Evolutionary conservation across 1,139 yeast genomes (phyloP), one percentile per base, ranked within the genome.

Genomic region (Scheffersomyces quercinus): DNA sequence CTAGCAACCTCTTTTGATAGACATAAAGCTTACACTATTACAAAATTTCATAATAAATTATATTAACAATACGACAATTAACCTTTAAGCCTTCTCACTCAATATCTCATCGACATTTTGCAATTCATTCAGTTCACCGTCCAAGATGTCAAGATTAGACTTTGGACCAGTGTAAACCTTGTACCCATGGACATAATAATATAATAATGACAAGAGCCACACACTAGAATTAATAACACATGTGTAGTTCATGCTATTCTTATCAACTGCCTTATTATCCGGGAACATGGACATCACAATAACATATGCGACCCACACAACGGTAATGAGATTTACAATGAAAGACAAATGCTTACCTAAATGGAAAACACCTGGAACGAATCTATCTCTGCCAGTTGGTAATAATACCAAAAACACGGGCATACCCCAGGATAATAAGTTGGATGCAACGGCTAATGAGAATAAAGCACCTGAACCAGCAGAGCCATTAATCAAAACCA

Each of bases 381-480:
- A 39, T 39, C 70, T 65, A 16, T 52, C 49, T 38, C 62, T 60
- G 11, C 81, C 81, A 20, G 64, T 57, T 2, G 80, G 79, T 30
- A 75, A 59, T 38, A 70, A 58, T 0, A 65, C 68, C 45, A 75
- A 59, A 5, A 75, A 54, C 4, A 71, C 64, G 4, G 81, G 81
- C 24, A 60, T 63, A 30, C 70, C 69, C 76, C 68, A 75, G 42
- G 67, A 68, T 54, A 65, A 64, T 52, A 54, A 64, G 56, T 73
- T 77, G 26, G 79, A 73, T 35, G 75, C 70, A 43, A 77, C 70
- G 15, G 74, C 78, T 44, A 77, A 75, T 1, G 80, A 74, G 57
- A 76, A 76, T 41, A 77, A 67, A 11, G 82, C 81, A 48, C 67
- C 65, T 56, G 70, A 65, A 37, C 73, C 75, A 42, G 62, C 57